Base-by-base conservation (phyloP, 495 filamentous ascomycete genomes). In the Lasiosphaeria hispida region DNA sequence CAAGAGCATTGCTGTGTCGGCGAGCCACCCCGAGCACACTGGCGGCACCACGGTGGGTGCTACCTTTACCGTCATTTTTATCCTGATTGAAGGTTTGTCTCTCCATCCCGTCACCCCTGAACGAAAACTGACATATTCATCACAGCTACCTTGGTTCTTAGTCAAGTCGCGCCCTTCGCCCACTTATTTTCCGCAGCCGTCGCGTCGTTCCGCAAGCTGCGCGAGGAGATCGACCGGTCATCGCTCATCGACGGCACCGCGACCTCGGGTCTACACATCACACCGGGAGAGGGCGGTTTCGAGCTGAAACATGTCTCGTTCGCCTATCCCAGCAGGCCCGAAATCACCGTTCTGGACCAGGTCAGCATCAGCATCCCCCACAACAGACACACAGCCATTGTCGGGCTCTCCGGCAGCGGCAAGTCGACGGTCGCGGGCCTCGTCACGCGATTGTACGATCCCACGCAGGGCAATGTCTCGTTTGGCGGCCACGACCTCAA, bases 391-490 rank as follows among this genome's bases (percentile, higher is more conserved):
- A 86, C 87, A 1, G 87, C 85, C 1, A 78, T 91, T 40, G 84
- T 90, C 7, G 87, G 87, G 13, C 70, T 85, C 10, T 88, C 86
- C 11, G 87, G 87, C 17, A 84, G 81, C 57, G 87, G 87, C n/a
- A 91, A 91, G 62, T 87, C 84, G 3, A 90, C 87, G 7, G 75
- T 89, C 33, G 80, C 80, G 0, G 77, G 78, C 8, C 65, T 88
- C 9, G 66, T 86, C 4, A 35, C 52, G 9, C 30, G 52, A 7
- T 37, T 54, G 45, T 82, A 83, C 55, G 80, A 83, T n/a, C 69
- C 78, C 1, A 70, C 64, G 1, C 61, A 57, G 17, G 77, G 77
- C 6, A 23, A 53, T 1, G 55, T 89, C 38, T 56, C 68, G 3
- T 70, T 90, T 6, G 82, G 83, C 47, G 81, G 77, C 8, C 70